These are phyloP conservation scores for Lachnellula hyalina DNA, from an alignment of 2,329 filamentous ascomycete species.

Conservation along the genomic window DNA sequence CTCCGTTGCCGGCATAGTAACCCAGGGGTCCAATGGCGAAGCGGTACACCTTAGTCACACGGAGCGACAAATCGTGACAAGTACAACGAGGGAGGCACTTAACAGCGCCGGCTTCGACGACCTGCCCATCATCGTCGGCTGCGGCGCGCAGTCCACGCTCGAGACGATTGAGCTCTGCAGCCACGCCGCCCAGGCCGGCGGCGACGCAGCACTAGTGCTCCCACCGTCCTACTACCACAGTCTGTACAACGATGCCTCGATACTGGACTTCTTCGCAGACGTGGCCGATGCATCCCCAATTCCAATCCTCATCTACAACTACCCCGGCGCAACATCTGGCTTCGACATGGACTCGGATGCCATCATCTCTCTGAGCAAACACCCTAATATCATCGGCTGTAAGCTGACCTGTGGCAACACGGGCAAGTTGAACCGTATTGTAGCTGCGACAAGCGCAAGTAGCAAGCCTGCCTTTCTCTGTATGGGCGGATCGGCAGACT, in stretches of 20 bases:
- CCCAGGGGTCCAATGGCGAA: constrained; percentile 42
- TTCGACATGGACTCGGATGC: constrained; percentile 40
- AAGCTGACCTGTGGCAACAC: constrained; percentile 36
- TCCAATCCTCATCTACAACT: constrained; percentile 44
- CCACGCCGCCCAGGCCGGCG: constrained; percentile 35
- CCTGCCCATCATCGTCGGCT: constrained; percentile 38
- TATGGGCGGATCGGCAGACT: constrained; percentile 60
- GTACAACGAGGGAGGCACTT: constrained; percentile 35
- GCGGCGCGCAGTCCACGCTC: constrained; percentile 35
- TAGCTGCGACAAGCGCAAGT: constrained; percentile 40
- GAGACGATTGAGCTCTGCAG: constrained; percentile 36
- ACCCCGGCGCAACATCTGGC: constrained; percentile 38
- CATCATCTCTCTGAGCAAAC: constrained; percentile 28
- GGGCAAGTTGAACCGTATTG: constrained; percentile 42
- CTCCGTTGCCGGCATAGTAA: constrained; percentile 27
- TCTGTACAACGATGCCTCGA: constrained; percentile 31
- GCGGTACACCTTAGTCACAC: constrained; percentile 35
- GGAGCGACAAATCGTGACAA: constrained; percentile 38
- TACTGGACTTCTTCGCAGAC: constrained; percentile 19
- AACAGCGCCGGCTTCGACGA: constrained; percentile 18
- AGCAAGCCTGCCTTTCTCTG: constrained; percentile 4
- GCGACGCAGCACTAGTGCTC: constrained; percentile 35
- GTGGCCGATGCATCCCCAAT: constrained; percentile 35
- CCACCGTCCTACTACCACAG: constrained; percentile 35
- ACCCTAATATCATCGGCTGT: constrained; percentile 34